Evolutionary conservation across 2,329 filamentous ascomycete species (phyloP).

Genomic region (Calonectria hawksworthii): DNA sequence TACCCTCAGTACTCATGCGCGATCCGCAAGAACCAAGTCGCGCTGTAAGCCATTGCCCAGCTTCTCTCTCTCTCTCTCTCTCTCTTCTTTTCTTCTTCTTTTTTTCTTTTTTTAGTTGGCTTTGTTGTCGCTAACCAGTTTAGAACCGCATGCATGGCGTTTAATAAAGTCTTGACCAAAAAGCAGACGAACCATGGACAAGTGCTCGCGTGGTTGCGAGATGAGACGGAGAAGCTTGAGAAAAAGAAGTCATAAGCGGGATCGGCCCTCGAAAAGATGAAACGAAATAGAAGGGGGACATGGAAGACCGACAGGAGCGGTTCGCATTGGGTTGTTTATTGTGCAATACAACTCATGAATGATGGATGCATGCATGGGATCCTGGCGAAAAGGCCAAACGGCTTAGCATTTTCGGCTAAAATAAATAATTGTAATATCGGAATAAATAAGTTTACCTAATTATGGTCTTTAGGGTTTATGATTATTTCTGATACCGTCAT

Average conservation of each 20-base stretch:
- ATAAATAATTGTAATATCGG: no score
- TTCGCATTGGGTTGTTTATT: background rate
- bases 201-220: slow-evolving; percentile 78
- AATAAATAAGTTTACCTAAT: no score
- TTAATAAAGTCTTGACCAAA: slow-evolving; percentile 74
- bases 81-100: background rate
- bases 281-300: background rate
- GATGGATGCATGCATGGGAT: no score
- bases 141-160: slow-evolving; percentile 80
- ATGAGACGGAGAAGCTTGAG: slow-evolving; percentile 56
- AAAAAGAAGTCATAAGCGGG: slow-evolving; percentile 11
- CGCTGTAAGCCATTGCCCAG: slow-evolving; percentile 65
- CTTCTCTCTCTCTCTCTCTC: background rate
- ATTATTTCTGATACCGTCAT: no score
- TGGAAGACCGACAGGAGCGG: no score
- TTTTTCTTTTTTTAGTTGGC: background rate
- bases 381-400: no score
- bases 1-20: slow-evolving; percentile 69
- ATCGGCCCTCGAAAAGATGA: background rate
- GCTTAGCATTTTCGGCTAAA: no score
- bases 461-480: no score
- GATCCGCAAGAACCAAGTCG: slow-evolving; percentile 71
- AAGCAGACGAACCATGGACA: slow-evolving; percentile 79
- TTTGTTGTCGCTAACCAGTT: background rate
- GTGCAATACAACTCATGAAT: background rate